phyloP scores from a whole-genome alignment of 2,329 filamentous ascomycete genomes.

The Kalaharituber pfeilii region DNA sequence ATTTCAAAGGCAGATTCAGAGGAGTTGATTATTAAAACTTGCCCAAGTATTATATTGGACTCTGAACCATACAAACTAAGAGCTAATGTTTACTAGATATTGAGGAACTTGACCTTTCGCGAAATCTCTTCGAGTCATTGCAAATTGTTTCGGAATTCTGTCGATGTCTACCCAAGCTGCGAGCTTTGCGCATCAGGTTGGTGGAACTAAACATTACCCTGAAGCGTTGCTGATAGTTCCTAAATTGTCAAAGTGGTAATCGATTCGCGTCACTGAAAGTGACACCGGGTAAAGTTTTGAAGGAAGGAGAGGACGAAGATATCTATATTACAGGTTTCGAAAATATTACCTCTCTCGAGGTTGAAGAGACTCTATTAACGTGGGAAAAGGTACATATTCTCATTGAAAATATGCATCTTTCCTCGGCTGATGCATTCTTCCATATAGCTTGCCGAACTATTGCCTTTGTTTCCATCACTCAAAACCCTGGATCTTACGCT shows the following conservation, averaged over 20 bases:
- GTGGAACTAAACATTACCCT: not conserved
- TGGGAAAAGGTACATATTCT: slow-evolving; percentile 46
- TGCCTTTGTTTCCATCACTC: slow-evolving; percentile 38
- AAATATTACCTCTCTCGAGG: slow-evolving; percentile 41
- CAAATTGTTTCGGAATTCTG: slow-evolving; percentile 54
- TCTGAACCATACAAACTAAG: not conserved
- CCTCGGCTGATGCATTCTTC: not conserved
- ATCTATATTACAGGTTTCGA: slow-evolving; percentile 32
- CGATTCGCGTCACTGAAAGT: slow-evolving; percentile 1
- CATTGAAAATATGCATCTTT: not conserved
- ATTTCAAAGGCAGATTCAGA: slow-evolving; percentile 33
- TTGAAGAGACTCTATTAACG: slow-evolving; percentile 48
- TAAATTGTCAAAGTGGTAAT: slow-evolving; percentile 13
- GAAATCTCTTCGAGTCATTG: slow-evolving; percentile 59
- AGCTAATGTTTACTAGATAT: slow-evolving; percentile 33
- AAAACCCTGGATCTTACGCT: slow-evolving; percentile 36
- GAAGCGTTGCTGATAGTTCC: slow-evolving; percentile 2
- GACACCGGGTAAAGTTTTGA: slow-evolving; percentile 9
- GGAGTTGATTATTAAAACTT: slow-evolving; percentile 34
- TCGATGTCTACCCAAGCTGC: slow-evolving; percentile 46
- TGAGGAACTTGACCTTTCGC: slow-evolving; percentile 64
- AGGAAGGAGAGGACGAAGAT: slow-evolving; percentile 33
- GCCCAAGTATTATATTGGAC: slow-evolving; percentile 30
- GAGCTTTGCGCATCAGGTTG: slow-evolving; percentile 53
- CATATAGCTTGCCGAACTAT: slow-evolving; percentile 27